Evolutionary conservation across 805 yeast species (phyloP).

Genomic region (Candida adriatica): DNA sequence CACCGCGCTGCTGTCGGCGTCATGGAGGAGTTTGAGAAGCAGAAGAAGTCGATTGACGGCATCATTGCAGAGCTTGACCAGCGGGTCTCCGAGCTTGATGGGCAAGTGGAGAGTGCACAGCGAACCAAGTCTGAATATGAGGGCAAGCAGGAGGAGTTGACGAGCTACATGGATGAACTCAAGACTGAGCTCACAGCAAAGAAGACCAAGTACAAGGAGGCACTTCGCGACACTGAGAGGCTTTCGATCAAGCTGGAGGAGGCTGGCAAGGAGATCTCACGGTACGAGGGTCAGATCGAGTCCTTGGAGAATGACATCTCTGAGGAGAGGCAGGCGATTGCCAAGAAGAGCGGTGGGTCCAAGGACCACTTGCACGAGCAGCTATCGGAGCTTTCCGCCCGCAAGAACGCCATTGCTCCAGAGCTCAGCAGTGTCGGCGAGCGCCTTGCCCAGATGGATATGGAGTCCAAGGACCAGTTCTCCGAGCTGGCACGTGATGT

Average conservation of each 20-base stretch:
- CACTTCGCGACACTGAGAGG: not conserved
- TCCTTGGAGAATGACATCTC: slow-evolving; percentile 10
- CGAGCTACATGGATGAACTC: not conserved
- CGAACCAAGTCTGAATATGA: not conserved
- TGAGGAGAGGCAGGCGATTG: slow-evolving; percentile 23
- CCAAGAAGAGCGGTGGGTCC: slow-evolving; percentile 22
- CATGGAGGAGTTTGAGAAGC: slow-evolving; percentile 10
- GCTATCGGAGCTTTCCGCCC: slow-evolving; percentile 1
- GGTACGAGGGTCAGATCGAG: not conserved
- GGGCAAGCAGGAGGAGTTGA: not conserved
- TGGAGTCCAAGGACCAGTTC: slow-evolving; percentile 3
- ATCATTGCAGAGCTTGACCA: slow-evolving; percentile 4
- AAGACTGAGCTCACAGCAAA: not conserved
- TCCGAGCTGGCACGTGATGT: slow-evolving; percentile 4
- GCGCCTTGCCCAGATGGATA: slow-evolving; percentile 2
- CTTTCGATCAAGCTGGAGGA: not conserved
- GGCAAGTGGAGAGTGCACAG: slow-evolving; percentile 3
- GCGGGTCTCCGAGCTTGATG: slow-evolving; percentile 5
- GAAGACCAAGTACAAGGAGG: not conserved
- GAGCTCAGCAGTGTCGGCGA: slow-evolving; percentile 1
- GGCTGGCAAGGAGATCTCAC: not conserved
- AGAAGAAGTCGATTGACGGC: slow-evolving; percentile 10
- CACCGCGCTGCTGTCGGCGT: slow-evolving; percentile 16
- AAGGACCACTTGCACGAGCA: slow-evolving; percentile 15
- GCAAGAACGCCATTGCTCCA: not conserved